These are phyloP conservation scores for Apophysomyces trapeziformis DNA, from an alignment of 371 early-diverging fungal genomes.

Conservation along the genomic window DNA sequence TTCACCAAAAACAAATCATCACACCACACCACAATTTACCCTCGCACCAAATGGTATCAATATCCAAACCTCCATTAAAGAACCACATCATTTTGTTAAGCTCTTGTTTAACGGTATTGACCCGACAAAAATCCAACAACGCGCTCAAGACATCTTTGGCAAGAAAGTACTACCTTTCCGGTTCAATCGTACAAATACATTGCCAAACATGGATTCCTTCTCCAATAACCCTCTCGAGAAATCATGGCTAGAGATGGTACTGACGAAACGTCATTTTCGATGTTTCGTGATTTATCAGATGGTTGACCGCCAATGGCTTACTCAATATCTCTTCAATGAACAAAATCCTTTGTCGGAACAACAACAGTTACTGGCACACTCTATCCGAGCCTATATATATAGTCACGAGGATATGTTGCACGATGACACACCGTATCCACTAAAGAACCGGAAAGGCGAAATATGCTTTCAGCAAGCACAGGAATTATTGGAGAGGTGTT, in stretches of 20 bases:
- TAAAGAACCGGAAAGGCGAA: slow-evolving; percentile 11
- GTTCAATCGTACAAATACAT: neutral
- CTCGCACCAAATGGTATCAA: slow-evolving; percentile 10
- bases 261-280: slow-evolving; percentile 16
- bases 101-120: slow-evolving; percentile 21
- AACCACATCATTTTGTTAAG: slow-evolving; percentile 29
- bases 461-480: slow-evolving; percentile 25
- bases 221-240: slow-evolving; percentile 17
- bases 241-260: slow-evolving; percentile 23
- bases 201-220: slow-evolving; percentile 1
- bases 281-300: slow-evolving; percentile 26
- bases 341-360: neutral
- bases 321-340: neutral
- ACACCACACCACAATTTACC: neutral
- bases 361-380: slow-evolving; percentile 19
- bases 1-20: neutral
- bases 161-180: neutral
- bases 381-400: slow-evolving; percentile 27
- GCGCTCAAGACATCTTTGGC: slow-evolving; percentile 11
- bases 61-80: slow-evolving; percentile 22
- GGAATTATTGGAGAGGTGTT: slow-evolving; percentile 22
- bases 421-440: slow-evolving; percentile 17
- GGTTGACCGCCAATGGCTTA: slow-evolving; percentile 13
- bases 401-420: slow-evolving; percentile 22
- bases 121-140: slow-evolving; percentile 11